These are phyloP conservation scores for Solanum gracilifrons DNA, from an alignment of 257 asterid species.

Conservation along the genomic window DNA sequence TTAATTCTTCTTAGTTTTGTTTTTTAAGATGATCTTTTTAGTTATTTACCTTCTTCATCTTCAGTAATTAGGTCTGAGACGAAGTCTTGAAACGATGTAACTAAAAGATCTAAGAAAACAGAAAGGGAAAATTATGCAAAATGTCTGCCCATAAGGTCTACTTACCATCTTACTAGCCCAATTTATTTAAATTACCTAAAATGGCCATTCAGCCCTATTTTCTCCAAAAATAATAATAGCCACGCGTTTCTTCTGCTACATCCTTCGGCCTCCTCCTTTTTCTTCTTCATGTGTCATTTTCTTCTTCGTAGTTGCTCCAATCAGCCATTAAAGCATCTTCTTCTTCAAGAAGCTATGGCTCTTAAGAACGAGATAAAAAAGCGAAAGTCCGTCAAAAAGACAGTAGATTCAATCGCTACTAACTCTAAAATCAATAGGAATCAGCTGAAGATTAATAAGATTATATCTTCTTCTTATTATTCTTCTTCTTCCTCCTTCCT, in stretches of 20 bases:
- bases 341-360: not conserved
- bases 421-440: not conserved
- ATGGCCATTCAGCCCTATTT: not conserved
- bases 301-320: not conserved
- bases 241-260: not conserved
- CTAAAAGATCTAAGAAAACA: not conserved
- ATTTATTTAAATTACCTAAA: not conserved
- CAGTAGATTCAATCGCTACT: not conserved
- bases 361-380: not conserved
- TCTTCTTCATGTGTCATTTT: not conserved
- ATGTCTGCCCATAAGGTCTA: not conserved
- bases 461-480: not conserved
- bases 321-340: not conserved
- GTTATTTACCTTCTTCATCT: not conserved
- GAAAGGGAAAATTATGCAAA: not conserved
- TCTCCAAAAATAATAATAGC: not conserved
- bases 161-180: not conserved
- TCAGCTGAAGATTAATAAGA: not conserved
- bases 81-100: not conserved
- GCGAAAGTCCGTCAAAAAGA: not conserved
- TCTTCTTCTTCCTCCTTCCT: not conserved
- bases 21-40: not conserved
- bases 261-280: not conserved
- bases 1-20: not conserved
- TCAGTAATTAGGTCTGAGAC: not conserved